Percentiles rank a stretch among this genome's conserved stretches.
Conservation (phyloP, 441 rosid genomes). For the Macaranga tanarius region DNA sequence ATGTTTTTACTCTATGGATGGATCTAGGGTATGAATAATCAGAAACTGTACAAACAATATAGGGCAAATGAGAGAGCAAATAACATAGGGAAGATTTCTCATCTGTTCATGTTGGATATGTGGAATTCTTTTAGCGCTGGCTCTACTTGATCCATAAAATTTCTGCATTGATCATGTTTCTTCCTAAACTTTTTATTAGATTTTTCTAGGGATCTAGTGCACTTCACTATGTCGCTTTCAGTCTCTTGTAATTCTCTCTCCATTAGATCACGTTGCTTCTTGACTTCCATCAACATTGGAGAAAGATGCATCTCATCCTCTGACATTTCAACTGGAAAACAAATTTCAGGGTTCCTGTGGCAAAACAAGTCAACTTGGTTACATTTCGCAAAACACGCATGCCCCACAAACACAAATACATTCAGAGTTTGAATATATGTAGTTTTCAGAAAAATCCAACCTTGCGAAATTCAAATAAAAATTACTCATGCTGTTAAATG, state of each 20-base stretch:
- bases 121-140: not conserved
- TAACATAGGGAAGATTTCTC: not conserved
- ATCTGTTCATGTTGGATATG: not conserved
- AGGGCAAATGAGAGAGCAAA: too few species aligned
- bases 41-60: too few species aligned
- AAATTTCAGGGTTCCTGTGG: slow-evolving; percentile 40
- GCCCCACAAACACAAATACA: not conserved
- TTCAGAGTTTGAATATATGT: not conserved
- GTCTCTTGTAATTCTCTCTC: slow-evolving; percentile 4
- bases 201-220: slow-evolving; percentile 7
- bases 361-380: not conserved
- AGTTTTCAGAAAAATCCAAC: not conserved
- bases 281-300: not conserved
- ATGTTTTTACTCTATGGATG: too few species aligned
- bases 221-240: not conserved
- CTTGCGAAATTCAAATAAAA: too few species aligned
- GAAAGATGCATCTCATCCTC: slow-evolving; percentile 5
- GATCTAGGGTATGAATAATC: too few species aligned
- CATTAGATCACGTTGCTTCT: slow-evolving; percentile 15
- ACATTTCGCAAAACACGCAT: not conserved
- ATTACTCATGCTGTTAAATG: too few species aligned
- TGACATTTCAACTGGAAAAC: slow-evolving; percentile 35
- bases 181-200: slow-evolving; percentile 12
- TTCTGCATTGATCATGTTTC: not conserved
- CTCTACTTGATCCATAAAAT: not conserved